phyloP scores from a whole-genome alignment of 129 eudicot genomes.

The Gnaphalium uliginosum region DNA sequence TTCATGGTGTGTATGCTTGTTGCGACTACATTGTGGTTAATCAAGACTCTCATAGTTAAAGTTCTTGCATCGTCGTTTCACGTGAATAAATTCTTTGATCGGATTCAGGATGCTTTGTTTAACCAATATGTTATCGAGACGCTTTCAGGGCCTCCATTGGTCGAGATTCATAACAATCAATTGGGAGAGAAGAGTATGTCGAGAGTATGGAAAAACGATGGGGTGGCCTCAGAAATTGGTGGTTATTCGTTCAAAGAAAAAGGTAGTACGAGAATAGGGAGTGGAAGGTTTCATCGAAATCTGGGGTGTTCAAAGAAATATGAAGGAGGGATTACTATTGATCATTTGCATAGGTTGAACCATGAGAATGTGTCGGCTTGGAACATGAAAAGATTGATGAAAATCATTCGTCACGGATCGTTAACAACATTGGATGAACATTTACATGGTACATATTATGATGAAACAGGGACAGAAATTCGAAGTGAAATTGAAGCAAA shows the following conservation, averaged over 20 bases:
- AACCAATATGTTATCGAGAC: slow-evolving; percentile 45
- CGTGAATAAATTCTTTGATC: slow-evolving; percentile 40
- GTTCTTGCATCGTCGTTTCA: slow-evolving; percentile 42
- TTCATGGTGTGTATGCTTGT: slow-evolving; percentile 40
- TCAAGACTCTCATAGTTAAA: slow-evolving; percentile 39
- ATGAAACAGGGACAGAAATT: slow-evolving; percentile 36
- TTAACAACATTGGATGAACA: slow-evolving; percentile 41
- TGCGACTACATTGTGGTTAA: slow-evolving; percentile 36
- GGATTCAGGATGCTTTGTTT: slow-evolving; percentile 39
- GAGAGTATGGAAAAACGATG: slow-evolving; percentile 22
- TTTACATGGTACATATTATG: slow-evolving; percentile 22
- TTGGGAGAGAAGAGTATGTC: slow-evolving; percentile 35
- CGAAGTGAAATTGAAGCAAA: slow-evolving; percentile 41
- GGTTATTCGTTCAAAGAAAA: slow-evolving; percentile 30
- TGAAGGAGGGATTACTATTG: slow-evolving; percentile 38
- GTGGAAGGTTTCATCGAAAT: slow-evolving; percentile 24
- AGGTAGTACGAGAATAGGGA: slow-evolving; percentile 37
- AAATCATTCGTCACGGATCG: slow-evolving; percentile 33
- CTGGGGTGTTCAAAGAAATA: slow-evolving; percentile 21
- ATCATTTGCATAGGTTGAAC: slow-evolving; percentile 44
- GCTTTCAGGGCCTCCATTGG: slow-evolving; percentile 38
- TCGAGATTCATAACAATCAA: slow-evolving; percentile 38
- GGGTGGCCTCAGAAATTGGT: background rate
- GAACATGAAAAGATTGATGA: slow-evolving; percentile 48
- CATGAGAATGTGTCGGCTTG: slow-evolving; percentile 43